Base-by-base conservation (phyloP, 352 stramenopile species). In the Pythium catenulatum region DNA sequence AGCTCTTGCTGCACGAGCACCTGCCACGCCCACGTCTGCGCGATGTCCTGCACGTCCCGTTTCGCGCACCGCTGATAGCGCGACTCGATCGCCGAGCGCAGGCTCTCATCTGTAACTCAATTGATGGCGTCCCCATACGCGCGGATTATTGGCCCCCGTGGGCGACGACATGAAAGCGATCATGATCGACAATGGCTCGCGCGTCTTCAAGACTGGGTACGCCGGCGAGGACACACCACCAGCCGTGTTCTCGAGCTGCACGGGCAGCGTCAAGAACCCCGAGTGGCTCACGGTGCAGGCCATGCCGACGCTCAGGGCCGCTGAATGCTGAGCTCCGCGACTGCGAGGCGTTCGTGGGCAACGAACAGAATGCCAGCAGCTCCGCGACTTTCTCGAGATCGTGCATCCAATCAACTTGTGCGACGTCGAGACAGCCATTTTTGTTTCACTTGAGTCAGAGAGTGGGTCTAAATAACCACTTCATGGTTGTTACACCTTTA, bases 141-240 rank as follows among this genome's bases (percentile, higher is more conserved):
- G n/a, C n/a, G n/a, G n/a, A n/a, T n/a, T n/a, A n/a, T n/a, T n/a
- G 37, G 36, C 17, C 37, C 59, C 46, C 59, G 88, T 88, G 90
- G 59, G 76, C 69, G 41, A 79, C 27, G 83, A 90, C 19, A 94
- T 94, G 88, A 93, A 97, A 36, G 95, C 94, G 39, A 93, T 98
- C 79, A 95, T 98, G 86, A 79, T 98, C 48, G 96, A 98, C 90
- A 97, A 97, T 58, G 96, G 96, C 52, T 98, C 95, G 27, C 94
- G 94, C 14, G 90, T 90, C 27, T 75, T 97, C 32, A 99, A 99
- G 85, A 94, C 92, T 11, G 96, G 96, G 0, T 98, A 97, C 87
- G 92, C 94, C 0, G 95, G 96, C 34, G 96, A 99, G 89, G 96
- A 99, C 74, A 91, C 90, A 39, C 96, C 96, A 0, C 93, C 94